Conservation (phyloP, 1,284 basidiomycete species). For the Mycosarcoma maydis region DNA sequence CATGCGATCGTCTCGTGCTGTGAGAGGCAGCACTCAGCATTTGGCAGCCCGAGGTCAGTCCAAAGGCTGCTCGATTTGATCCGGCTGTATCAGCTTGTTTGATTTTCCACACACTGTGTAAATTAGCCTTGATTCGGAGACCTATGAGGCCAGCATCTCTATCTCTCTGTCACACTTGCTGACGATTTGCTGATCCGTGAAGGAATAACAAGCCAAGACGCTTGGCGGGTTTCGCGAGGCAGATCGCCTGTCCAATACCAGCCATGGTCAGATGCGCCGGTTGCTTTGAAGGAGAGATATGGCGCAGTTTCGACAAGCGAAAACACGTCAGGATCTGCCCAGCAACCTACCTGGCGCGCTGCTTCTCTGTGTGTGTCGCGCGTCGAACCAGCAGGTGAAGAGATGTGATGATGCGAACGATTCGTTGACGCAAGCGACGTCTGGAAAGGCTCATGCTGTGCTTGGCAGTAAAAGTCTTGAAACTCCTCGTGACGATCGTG, state of each 20-base stretch:
- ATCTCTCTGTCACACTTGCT: not conserved
- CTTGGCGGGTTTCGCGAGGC: conserved; percentile 20
- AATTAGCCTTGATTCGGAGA: too few relatives aligned
- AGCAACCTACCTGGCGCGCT: conserved; percentile 24
- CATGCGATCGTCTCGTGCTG: conserved; percentile 15
- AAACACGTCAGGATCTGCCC: conserved; percentile 39
- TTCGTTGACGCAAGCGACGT: too few relatives aligned
- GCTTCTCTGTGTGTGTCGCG: not conserved
- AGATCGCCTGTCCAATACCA: conserved; percentile 36
- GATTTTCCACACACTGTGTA: too few relatives aligned
- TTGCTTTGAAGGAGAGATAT: conserved; percentile 22
- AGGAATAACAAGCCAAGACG: conserved; percentile 1
- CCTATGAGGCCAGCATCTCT: too few relatives aligned
- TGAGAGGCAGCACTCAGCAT: conserved; percentile 11
- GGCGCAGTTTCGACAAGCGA: conserved; percentile 22
- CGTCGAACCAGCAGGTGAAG: not conserved
- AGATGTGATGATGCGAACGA: not conserved
- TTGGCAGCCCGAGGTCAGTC: conserved; percentile 35
- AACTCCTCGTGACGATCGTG: conserved; percentile 42
- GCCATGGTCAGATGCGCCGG: conserved; percentile 9
- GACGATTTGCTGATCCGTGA: not conserved
- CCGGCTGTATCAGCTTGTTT: too few relatives aligned
- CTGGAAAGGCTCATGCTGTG: conserved; percentile 11
- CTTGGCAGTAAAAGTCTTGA: conserved; percentile 41
- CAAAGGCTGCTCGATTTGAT: too few relatives aligned